Evolutionary conservation across 495 filamentous ascomycete species (phyloP).

Genomic region (Articulospora tetracladia): DNA sequence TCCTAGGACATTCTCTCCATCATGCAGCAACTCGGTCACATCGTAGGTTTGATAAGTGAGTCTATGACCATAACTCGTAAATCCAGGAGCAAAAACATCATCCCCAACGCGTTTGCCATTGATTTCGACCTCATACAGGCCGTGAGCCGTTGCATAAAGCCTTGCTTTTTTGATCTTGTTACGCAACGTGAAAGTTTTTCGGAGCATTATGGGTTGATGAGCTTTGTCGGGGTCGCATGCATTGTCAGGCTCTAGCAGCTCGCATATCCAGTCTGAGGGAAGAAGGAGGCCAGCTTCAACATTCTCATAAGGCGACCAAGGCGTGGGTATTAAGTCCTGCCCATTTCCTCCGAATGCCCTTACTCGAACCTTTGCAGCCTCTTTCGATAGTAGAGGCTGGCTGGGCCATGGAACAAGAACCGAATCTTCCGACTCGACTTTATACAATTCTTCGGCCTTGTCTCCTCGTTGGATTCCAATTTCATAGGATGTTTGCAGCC

Average conservation of each 20-base stretch:
- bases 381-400: neutral
- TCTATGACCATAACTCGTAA: slow-evolving; percentile 48
- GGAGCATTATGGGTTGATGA: neutral
- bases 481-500: slow-evolving; percentile 4
- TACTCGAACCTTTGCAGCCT: neutral
- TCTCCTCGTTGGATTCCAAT: neutral
- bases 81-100: slow-evolving; percentile 44
- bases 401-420: neutral
- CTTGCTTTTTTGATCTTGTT: slow-evolving; percentile 23
- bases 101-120: slow-evolving; percentile 47
- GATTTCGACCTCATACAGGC: slow-evolving; percentile 46
- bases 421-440: neutral
- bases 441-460: neutral
- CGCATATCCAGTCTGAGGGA: neutral
- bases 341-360: neutral
- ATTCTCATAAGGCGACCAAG: neutral
- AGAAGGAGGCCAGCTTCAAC: neutral
- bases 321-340: neutral
- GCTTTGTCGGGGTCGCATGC: neutral
- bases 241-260: neutral
- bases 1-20: slow-evolving; percentile 38
- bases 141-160: slow-evolving; percentile 48
- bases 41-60: slow-evolving; percentile 49
- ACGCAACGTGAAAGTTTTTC: slow-evolving; percentile 2
- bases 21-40: slow-evolving; percentile 31